These are phyloP conservation scores for Phaeosphaeriaceae sp. DNA, from an alignment of 2,329 filamentous ascomycete species.

Conservation along the genomic window DNA sequence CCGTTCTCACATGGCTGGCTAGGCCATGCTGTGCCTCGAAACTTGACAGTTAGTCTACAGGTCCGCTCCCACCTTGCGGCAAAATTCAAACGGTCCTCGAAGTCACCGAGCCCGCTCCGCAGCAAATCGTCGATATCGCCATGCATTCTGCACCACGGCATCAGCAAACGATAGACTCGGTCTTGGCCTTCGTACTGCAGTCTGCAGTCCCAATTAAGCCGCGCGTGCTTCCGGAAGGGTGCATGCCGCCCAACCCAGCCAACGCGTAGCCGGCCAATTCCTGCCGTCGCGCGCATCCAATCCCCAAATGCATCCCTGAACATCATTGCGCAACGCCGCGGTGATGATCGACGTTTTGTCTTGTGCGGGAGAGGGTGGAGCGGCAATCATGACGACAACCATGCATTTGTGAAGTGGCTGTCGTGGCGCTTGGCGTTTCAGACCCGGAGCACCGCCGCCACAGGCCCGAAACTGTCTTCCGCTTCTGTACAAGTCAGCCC, in stretches of 20 bases:
- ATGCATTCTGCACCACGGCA: constrained; percentile 12
- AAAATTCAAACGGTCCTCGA: background rate
- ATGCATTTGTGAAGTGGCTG: background rate
- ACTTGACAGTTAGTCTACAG: background rate
- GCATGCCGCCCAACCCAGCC: constrained; percentile 1
- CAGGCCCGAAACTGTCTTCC: background rate
- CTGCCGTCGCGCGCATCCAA: background rate
- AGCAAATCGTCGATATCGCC: constrained; percentile 7
- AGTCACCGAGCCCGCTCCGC: too few species aligned
- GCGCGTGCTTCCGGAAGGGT: background rate
- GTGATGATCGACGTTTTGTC: background rate
- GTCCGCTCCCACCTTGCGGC: background rate
- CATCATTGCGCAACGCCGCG: background rate
- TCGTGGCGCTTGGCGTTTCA: background rate
- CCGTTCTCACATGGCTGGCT: background rate
- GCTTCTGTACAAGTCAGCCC: background rate
- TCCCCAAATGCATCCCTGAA: background rate
- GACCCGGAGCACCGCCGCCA: background rate
- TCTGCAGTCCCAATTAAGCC: background rate
- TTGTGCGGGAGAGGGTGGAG: background rate
- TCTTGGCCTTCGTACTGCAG: background rate
- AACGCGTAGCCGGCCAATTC: background rate
- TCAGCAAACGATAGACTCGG: background rate
- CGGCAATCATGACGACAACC: background rate
- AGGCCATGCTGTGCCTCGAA: background rate